Conservation (phyloP, 371 early-diverging fungal genomes). For the Mucor indicus region DNA sequence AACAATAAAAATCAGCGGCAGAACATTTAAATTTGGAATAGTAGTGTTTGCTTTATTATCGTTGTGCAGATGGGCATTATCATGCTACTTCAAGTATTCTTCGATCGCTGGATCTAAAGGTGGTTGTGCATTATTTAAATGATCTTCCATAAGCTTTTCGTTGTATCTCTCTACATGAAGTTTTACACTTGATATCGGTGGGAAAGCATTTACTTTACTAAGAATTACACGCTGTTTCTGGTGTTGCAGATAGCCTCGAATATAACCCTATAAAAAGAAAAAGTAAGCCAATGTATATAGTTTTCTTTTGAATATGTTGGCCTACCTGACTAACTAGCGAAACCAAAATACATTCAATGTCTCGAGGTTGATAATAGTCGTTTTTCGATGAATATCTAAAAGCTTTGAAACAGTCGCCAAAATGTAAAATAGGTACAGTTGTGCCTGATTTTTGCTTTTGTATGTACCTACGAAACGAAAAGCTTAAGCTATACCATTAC, state of each 20-base stretch:
- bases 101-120: constrained; percentile 6
- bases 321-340: constrained; percentile 47
- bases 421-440: neutral
- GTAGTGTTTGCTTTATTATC: neutral
- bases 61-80: neutral
- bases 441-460: neutral
- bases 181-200: constrained; percentile 16
- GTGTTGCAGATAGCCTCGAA: constrained; percentile 30
- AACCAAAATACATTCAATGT: constrained; percentile 39
- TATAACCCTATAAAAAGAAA: constrained; percentile 16
- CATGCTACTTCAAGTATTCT: neutral
- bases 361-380: constrained; percentile 2
- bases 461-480: neutral
- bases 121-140: constrained; percentile 12
- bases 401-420: constrained; percentile 23
- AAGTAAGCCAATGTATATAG: neutral
- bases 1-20: neutral
- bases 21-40: neutral
- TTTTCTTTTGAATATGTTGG: neutral
- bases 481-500: no score
- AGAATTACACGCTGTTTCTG: constrained; percentile 17
- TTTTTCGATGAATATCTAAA: constrained; percentile 18
- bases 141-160: constrained; percentile 14
- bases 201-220: constrained; percentile 31
- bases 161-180: constrained; percentile 18